Conservation (phyloP, 495 filamentous ascomycete species). For the Glonium stellatum region DNA sequence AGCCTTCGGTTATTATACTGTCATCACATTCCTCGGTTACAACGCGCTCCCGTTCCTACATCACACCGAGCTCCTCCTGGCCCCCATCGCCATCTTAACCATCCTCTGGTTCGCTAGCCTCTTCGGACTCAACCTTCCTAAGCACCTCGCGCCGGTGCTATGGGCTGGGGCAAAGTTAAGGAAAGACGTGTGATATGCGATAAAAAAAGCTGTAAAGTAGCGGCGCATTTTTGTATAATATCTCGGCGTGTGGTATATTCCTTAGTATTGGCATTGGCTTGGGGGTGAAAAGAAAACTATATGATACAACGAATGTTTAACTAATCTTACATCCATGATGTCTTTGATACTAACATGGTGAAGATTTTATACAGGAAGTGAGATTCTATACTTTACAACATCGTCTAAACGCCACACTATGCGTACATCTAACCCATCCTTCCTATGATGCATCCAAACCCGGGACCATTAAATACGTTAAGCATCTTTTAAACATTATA, state of each 20-base stretch:
- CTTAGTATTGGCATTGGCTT: background rate
- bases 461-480: background rate
- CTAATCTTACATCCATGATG: background rate
- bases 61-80: slow-evolving; percentile 63
- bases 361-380: background rate
- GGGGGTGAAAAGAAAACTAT: background rate
- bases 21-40: slow-evolving; percentile 70
- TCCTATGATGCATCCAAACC: background rate
- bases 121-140: slow-evolving; percentile 50
- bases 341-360: background rate
- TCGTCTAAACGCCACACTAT: background rate
- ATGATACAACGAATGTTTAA: slow-evolving; percentile 1
- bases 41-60: slow-evolving; percentile 68
- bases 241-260: background rate
- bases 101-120: slow-evolving; percentile 59
- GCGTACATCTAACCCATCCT: background rate
- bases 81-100: slow-evolving; percentile 54
- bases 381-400: background rate
- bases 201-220: slow-evolving; percentile 2
- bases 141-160: slow-evolving; percentile 46
- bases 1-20: slow-evolving; percentile 62
- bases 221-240: slow-evolving; percentile 1
- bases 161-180: slow-evolving; percentile 38
- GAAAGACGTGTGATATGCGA: slow-evolving; percentile 30
- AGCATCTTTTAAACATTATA: background rate